These are phyloP conservation scores for Coniochaeta hoffmannii DNA, from an alignment of 2,329 filamentous ascomycete species.

Conservation along the genomic window DNA sequence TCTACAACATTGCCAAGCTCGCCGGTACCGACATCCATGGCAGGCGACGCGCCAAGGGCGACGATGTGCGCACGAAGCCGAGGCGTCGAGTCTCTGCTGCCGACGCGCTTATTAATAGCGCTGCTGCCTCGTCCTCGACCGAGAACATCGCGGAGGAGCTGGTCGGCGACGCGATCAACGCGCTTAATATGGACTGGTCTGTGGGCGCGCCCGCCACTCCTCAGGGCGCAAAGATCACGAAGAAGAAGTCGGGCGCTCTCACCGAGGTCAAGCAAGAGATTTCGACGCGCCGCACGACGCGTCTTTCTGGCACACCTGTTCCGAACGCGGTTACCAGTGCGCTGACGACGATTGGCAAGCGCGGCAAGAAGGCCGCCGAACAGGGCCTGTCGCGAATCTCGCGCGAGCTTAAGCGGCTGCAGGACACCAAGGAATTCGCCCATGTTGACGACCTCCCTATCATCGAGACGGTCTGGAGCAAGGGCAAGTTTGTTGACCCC, in stretches of 20 bases:
- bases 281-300: slow-evolving; percentile 34
- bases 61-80: slow-evolving; percentile 31
- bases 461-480: slow-evolving; percentile 54
- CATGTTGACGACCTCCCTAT: slow-evolving; percentile 52
- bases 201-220: slow-evolving; percentile 27
- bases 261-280: slow-evolving; percentile 17
- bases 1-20: slow-evolving; percentile 61
- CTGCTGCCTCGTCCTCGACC: background rate
- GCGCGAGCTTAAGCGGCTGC: slow-evolving; percentile 52
- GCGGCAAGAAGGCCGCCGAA: slow-evolving; percentile 46
- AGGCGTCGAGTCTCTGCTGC: slow-evolving; percentile 39
- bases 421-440: slow-evolving; percentile 56
- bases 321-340: slow-evolving; percentile 36
- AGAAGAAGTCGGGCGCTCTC: slow-evolving; percentile 16
- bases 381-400: slow-evolving; percentile 38
- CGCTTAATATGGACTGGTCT: slow-evolving; percentile 37
- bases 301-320: slow-evolving; percentile 32
- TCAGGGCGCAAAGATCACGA: slow-evolving; percentile 24
- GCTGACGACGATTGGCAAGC: slow-evolving; percentile 51
- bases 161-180: slow-evolving; percentile 33
- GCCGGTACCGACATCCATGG: slow-evolving; percentile 55
- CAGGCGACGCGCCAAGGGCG: slow-evolving; percentile 45
- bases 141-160: slow-evolving; percentile 13
- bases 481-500: slow-evolving; percentile 52
- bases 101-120: slow-evolving; percentile 22